Percentiles rank a stretch among this genome's conserved stretches.
These are phyloP conservation scores for Mycena floridula DNA, from an alignment of 768 basidiomycete species.

Conservation along the genomic window DNA sequence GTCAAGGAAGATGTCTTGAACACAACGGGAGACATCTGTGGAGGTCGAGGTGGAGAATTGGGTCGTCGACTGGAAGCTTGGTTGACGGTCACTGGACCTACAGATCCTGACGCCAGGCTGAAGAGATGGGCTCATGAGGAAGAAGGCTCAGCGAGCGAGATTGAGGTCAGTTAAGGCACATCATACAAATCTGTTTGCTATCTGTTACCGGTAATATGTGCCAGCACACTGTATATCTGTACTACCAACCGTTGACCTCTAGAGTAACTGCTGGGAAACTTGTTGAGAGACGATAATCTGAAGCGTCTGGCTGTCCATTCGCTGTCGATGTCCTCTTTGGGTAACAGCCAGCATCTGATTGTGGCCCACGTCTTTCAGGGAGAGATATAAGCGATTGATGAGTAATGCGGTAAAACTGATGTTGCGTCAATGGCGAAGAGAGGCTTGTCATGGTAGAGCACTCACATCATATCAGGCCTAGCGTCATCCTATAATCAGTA, in stretches of 20 bases:
- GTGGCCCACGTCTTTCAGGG: conserved; percentile 12
- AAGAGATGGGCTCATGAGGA: neutral
- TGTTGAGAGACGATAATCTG: conserved; percentile 1
- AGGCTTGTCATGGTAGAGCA: neutral
- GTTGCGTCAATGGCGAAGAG: neutral
- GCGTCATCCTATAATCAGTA: neutral
- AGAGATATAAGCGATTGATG: conserved; percentile 15
- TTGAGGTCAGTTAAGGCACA: neutral
- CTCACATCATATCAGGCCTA: conserved; percentile 1
- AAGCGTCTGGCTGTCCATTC: neutral
- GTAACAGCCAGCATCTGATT: neutral
- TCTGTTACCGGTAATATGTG: too few relatives aligned
- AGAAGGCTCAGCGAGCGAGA: neutral
- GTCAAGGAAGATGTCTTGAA: conserved; percentile 68
- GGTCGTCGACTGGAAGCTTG: conserved; percentile 72
- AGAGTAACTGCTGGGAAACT: neutral
- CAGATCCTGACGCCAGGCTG: neutral
- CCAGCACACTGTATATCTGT: neutral
- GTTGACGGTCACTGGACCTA: conserved; percentile 43
- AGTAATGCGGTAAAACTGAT: conserved; percentile 14
- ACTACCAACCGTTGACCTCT: neutral
- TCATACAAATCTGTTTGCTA: too few relatives aligned
- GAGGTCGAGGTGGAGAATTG: conserved; percentile 73
- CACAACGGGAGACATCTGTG: conserved; percentile 70
- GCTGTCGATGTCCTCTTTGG: neutral